Percentiles rank a stretch among this genome's conserved stretches.
These are phyloP conservation scores for Musa beccarii DNA, from an alignment of 176 grass and related monocot species.

Conservation along the genomic window DNA sequence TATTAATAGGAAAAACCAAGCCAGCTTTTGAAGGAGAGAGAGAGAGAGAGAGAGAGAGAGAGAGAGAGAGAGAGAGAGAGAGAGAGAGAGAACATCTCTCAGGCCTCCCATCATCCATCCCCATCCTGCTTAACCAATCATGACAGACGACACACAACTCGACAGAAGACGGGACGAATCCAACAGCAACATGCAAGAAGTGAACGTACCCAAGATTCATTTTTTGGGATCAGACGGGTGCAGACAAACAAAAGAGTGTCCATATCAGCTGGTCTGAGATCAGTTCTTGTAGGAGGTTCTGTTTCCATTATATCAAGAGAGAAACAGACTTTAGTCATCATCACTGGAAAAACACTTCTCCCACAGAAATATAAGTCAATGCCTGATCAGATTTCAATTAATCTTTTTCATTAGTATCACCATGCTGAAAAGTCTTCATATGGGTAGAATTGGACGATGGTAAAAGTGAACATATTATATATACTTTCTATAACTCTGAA, in stretches of 20 bases:
- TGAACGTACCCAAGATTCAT: too few relatives aligned
- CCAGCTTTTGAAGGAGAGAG: neutral
- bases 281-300: too few relatives aligned
- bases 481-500: too few relatives aligned
- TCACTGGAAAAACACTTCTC: too few relatives aligned
- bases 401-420: too few relatives aligned
- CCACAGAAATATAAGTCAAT: too few relatives aligned
- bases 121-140: slow-evolving; percentile 2
- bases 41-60: neutral
- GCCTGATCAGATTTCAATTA: too few relatives aligned
- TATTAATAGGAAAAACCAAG: neutral
- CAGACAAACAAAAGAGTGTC: neutral
- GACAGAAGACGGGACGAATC: slow-evolving; percentile 2
- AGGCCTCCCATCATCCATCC: neutral
- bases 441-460: too few relatives aligned
- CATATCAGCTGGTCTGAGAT: neutral
- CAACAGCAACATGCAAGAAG: neutral
- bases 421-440: too few relatives aligned
- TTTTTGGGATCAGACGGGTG: neutral
- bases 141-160: neutral
- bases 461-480: too few relatives aligned
- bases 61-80: neutral
- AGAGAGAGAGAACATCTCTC: neutral
- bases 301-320: too few relatives aligned
- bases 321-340: too few relatives aligned